These are phyloP conservation scores for Sanghuangporus baumii DNA, from an alignment of 1,284 basidiomycete species.

Conservation along the genomic window DNA sequence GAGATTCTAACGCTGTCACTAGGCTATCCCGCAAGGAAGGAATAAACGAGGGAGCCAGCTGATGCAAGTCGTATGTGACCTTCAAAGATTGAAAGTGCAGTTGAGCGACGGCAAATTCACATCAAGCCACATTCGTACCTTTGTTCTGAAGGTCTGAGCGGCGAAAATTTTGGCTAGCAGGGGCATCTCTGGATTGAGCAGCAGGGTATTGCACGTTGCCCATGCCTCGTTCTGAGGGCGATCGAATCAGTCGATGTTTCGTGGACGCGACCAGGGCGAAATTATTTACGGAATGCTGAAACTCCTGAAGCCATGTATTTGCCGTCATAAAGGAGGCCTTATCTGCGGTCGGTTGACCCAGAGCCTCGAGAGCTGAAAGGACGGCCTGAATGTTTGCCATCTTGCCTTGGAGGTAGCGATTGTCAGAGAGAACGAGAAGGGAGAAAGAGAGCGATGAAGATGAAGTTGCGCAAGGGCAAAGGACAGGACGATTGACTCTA, in stretches of 20 bases:
- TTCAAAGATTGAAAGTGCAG: constrained; percentile 29
- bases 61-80: constrained; percentile 94
- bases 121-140: constrained; percentile 49
- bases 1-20: constrained; percentile 65
- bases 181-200: constrained; percentile 77
- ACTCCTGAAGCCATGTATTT: constrained; percentile 91
- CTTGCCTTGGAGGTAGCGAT: neutral
- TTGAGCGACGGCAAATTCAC: constrained; percentile 14
- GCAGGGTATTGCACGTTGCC: constrained; percentile 89
- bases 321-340: constrained; percentile 77
- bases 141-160: constrained; percentile 93
- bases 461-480: neutral
- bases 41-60: constrained; percentile 72
- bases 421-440: neutral
- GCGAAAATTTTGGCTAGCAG: constrained; percentile 87
- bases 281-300: constrained; percentile 92
- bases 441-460: neutral
- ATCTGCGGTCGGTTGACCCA: constrained; percentile 69
- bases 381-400: constrained; percentile 70
- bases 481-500: neutral
- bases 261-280: constrained; percentile 46
- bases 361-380: constrained; percentile 69
- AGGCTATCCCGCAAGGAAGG: constrained; percentile 86
- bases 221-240: constrained; percentile 83
- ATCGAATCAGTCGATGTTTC: constrained; percentile 14